These are phyloP conservation scores for Suhomyces canberraensis DNA, from an alignment of 805 yeast species.

Conservation along the genomic window DNA sequence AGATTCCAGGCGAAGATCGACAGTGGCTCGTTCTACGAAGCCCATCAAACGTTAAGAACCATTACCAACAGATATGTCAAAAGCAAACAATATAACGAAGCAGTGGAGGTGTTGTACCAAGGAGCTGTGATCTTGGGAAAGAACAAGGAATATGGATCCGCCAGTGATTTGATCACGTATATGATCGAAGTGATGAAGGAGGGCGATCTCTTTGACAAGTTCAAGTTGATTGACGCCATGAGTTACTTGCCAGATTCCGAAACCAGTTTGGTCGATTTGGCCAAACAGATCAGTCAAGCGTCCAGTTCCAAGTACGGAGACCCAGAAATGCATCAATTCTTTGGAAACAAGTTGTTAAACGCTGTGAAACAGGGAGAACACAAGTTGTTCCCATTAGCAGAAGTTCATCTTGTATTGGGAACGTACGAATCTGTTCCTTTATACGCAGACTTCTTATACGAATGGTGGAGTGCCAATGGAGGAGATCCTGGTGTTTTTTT, in stretches of 20 bases:
- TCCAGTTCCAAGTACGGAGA: slow-evolving; percentile 59
- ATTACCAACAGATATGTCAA: slow-evolving; percentile 82
- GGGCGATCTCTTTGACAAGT: slow-evolving; percentile 35
- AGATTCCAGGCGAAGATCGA: slow-evolving; percentile 69
- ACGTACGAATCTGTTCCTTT: slow-evolving; percentile 47
- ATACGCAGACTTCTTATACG: slow-evolving; percentile 44
- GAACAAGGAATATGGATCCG: slow-evolving; percentile 74
- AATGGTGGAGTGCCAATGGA: slow-evolving; percentile 31
- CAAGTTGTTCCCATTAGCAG: slow-evolving; percentile 61
- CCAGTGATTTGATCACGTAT: slow-evolving; percentile 71
- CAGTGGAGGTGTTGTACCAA: slow-evolving; percentile 68
- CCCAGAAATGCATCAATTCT: slow-evolving; percentile 64
- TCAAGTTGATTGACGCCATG: slow-evolving; percentile 47
- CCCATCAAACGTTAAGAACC: slow-evolving; percentile 91
- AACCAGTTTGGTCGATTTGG: slow-evolving; percentile 56
- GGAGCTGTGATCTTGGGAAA: slow-evolving; percentile 67
- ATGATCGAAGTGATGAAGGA: slow-evolving; percentile 66
- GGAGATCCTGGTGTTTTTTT: slow-evolving; percentile 37
- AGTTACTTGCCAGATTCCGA: slow-evolving; percentile 43
- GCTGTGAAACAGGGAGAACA: slow-evolving; percentile 19
- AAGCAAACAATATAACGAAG: slow-evolving; percentile 61
- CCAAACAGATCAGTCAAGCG: slow-evolving; percentile 58
- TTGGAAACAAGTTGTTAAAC: slow-evolving; percentile 63
- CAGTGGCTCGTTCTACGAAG: slow-evolving; percentile 83
- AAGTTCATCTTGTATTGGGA: slow-evolving; percentile 67